A percentile compares a stretch with the other conserved stretches of the same genome.
phyloP scores from a whole-genome alignment of 1,139 yeast species.

The Suzukiozyma palmioleophila region DNA sequence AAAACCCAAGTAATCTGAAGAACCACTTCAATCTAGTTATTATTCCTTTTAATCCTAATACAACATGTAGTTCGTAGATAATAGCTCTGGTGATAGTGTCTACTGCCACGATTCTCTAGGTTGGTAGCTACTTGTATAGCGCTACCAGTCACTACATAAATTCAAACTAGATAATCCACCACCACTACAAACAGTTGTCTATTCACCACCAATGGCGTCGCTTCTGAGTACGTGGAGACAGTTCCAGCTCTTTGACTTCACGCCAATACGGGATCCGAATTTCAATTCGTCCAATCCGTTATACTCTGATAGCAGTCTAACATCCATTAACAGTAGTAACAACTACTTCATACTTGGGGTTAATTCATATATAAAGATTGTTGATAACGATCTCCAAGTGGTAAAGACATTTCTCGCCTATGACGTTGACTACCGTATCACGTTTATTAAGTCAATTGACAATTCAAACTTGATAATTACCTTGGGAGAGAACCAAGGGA shows the following conservation, averaged over 20 bases:
- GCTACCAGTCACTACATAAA: no score
- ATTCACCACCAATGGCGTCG: constrained; percentile 12
- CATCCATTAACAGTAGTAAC: constrained; percentile 54
- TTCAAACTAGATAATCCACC: no score
- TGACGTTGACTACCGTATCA: constrained; percentile 58
- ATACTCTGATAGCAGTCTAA: constrained; percentile 74
- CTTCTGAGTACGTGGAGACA: constrained; percentile 65
- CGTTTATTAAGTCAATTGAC: constrained; percentile 45
- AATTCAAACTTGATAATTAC: constrained; percentile 55
- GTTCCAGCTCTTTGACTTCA: constrained; percentile 79
- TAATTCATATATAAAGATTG: constrained; percentile 52
- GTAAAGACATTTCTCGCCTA: constrained; percentile 57
- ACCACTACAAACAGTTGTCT: not conserved
- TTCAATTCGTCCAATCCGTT: constrained; percentile 58
- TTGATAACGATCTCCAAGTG: constrained; percentile 28
- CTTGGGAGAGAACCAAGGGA: constrained; percentile 70
- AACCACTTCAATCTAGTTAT: no score
- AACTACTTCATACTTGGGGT: constrained; percentile 55
- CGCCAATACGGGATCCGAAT: constrained; percentile 82
- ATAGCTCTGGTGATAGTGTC: no score
- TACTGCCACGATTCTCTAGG: no score
- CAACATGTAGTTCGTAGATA: no score
- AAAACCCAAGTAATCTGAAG: no score
- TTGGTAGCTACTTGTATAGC: no score
- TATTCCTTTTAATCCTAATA: no score